These are phyloP conservation scores for Trichoderma polysporum DNA, from an alignment of 2,329 filamentous ascomycete genomes.

Conservation along the genomic window DNA sequence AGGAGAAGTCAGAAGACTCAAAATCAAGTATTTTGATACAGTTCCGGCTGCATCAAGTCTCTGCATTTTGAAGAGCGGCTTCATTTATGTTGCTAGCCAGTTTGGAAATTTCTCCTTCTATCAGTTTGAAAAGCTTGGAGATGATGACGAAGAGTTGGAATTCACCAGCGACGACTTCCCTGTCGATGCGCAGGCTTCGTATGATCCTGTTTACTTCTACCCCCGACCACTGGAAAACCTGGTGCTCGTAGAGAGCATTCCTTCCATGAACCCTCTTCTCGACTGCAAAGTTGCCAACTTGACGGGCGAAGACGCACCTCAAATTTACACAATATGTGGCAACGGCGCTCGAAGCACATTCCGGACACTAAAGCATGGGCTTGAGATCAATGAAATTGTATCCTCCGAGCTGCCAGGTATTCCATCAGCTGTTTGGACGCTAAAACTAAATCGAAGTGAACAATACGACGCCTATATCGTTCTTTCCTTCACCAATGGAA, in stretches of 20 bases:
- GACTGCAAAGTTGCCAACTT: constrained; percentile 91
- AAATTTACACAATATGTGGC: constrained; percentile 92
- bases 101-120: constrained; percentile 94
- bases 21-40: constrained; percentile 98
- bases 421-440: constrained; percentile 93
- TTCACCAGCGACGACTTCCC: constrained; percentile 83
- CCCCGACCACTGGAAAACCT: constrained; percentile 79
- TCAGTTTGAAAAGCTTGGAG: constrained; percentile 94
- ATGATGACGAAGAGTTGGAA: constrained; percentile 87
- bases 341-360: constrained; percentile 87
- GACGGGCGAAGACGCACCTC: constrained; percentile 88
- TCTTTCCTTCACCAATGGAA: constrained; percentile 87
- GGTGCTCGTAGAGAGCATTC: constrained; percentile 78
- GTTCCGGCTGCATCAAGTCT: constrained; percentile 84
- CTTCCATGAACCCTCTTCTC: constrained; percentile 86
- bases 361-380: constrained; percentile 84
- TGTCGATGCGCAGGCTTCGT: constrained; percentile 68
- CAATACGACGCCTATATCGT: constrained; percentile 93
- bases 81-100: constrained; percentile 88
- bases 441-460: constrained; percentile 78
- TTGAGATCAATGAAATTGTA: constrained; percentile 94
- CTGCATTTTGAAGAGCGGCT: constrained; percentile 92
- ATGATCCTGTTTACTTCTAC: constrained; percentile 80
- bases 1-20: constrained; percentile 77
- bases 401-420: constrained; percentile 85